Conservation (phyloP, 345 rosid species). For the Brassica rapa region DNA sequence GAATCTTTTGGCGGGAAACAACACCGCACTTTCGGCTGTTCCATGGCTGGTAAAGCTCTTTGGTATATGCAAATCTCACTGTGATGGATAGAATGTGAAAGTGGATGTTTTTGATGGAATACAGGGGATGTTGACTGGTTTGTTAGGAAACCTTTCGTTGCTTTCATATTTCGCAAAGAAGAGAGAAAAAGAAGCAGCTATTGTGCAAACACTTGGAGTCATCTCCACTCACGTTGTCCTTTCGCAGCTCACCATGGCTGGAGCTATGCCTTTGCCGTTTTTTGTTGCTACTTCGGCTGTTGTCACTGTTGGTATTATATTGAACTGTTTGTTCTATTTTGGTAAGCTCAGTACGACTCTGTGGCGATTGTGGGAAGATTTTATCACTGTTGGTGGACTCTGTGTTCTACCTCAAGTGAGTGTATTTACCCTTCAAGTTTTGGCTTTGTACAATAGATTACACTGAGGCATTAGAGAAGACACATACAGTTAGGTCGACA, state of each 20-base stretch:
- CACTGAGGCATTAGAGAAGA: no score
- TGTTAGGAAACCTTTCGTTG: constrained; percentile 83
- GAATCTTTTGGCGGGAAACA: constrained; percentile 75
- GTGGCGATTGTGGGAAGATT: constrained; percentile 87
- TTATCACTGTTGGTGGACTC: constrained; percentile 74
- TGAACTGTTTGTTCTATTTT: constrained; percentile 60
- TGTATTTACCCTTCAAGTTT: constrained; percentile 5
- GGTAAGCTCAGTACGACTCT: constrained; percentile 50
- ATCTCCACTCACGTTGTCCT: constrained; percentile 58
- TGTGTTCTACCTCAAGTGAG: constrained; percentile 79
- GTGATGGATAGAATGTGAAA: constrained; percentile 15
- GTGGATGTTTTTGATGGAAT: constrained; percentile 13
- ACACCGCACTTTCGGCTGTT: constrained; percentile 77
- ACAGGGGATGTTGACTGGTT: constrained; percentile 90
- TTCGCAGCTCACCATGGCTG: constrained; percentile 78
- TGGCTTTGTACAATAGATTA: not conserved
- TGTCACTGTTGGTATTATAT: constrained; percentile 59
- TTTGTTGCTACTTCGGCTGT: constrained; percentile 58
- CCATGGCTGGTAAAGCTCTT: constrained; percentile 74
- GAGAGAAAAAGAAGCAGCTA: constrained; percentile 72
- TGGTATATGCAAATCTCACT: not conserved
- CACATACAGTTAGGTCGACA: no score
- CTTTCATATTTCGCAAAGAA: constrained; percentile 83
- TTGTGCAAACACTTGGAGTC: constrained; percentile 85
- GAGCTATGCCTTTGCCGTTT: constrained; percentile 73